Evolutionary conservation across 2,329 filamentous ascomycete species (phyloP).

Genomic region (Calonectria pseudoreteaudii): DNA sequence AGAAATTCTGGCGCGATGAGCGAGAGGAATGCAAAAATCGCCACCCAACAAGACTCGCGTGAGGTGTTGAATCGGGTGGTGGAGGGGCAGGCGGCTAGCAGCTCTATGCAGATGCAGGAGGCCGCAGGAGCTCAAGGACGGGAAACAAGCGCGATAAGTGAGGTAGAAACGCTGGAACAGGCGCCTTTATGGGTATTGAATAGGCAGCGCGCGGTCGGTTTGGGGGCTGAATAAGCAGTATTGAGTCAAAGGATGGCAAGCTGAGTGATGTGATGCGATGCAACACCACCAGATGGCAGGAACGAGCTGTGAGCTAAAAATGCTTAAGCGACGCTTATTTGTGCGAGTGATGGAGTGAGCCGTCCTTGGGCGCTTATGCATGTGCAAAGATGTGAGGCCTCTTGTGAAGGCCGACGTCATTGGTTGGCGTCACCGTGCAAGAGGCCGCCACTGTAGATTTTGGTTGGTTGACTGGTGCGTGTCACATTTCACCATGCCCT

Average conservation of each 20-base stretch:
- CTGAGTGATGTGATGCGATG: slow-evolving; percentile 6
- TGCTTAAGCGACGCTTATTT: slow-evolving; percentile 18
- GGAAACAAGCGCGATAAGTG: slow-evolving; percentile 40
- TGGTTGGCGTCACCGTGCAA: slow-evolving; percentile 9
- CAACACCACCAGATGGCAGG: not conserved
- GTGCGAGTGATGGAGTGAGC: not conserved
- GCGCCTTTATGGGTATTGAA: slow-evolving; percentile 4
- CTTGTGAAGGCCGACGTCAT: slow-evolving; percentile 26
- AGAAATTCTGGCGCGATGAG: not conserved
- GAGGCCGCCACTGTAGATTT: slow-evolving; percentile 16
- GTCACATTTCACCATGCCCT: not conserved
- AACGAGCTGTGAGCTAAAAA: slow-evolving; percentile 8
- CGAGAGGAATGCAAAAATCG: not conserved
- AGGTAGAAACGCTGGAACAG: slow-evolving; percentile 18
- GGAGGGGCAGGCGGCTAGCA: slow-evolving; percentile 18
- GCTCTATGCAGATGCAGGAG: slow-evolving; percentile 20
- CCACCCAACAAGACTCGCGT: not conserved
- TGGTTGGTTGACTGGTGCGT: not conserved
- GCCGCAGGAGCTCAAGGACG: not conserved
- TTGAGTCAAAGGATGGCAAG: slow-evolving; percentile 4
- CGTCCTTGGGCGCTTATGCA: slow-evolving; percentile 42
- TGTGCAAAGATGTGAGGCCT: slow-evolving; percentile 41
- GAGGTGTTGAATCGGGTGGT: not conserved
- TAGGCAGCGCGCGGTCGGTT: slow-evolving; percentile 27
- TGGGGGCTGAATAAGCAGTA: slow-evolving; percentile 18